Conservation (phyloP, 2,329 filamentous ascomycete genomes). For the Arthroderma sp. region DNA sequence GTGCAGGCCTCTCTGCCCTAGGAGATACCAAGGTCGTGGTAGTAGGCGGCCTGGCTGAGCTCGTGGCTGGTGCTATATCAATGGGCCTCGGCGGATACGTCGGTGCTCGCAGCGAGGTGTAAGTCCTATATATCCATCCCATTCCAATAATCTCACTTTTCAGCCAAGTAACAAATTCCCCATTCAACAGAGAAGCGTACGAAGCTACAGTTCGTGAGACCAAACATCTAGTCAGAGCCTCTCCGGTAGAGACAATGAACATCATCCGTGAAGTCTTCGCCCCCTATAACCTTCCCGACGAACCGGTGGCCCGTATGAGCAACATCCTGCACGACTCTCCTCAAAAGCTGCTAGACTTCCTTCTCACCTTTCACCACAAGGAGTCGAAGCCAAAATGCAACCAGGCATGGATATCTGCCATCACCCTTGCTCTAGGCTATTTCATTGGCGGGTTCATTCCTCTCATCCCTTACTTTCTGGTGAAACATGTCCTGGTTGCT, state of each 20-base stretch:
- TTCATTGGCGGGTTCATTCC: constrained; percentile 61
- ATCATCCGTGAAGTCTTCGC: constrained; percentile 34
- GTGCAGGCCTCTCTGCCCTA: constrained; percentile 31
- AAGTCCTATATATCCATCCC: constrained; percentile 18
- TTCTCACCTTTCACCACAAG: constrained; percentile 39
- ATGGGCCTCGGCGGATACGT: constrained; percentile 35
- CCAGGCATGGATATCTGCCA: constrained; percentile 42
- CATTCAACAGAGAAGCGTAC: constrained; percentile 31
- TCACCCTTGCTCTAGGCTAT: constrained; percentile 57
- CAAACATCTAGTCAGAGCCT: constrained; percentile 28
- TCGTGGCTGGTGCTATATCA: constrained; percentile 31
- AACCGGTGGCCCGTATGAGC: constrained; percentile 27
- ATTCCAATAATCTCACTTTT: not conserved
- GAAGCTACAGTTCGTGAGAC: constrained; percentile 36
- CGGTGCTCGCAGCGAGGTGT: constrained; percentile 41
- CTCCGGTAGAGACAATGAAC: constrained; percentile 26
- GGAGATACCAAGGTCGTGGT: constrained; percentile 30
- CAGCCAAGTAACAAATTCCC: too few relatives aligned
- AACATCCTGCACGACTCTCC: constrained; percentile 27
- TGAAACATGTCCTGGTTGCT: constrained; percentile 34
- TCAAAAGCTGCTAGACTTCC: constrained; percentile 34
- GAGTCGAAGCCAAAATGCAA: constrained; percentile 35
- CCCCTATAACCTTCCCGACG: constrained; percentile 30
- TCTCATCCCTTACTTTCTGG: constrained; percentile 56
- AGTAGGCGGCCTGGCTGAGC: constrained; percentile 31